phyloP scores from a whole-genome alignment of 1,139 yeast species.

The Scheffersomyces quercinus region DNA sequence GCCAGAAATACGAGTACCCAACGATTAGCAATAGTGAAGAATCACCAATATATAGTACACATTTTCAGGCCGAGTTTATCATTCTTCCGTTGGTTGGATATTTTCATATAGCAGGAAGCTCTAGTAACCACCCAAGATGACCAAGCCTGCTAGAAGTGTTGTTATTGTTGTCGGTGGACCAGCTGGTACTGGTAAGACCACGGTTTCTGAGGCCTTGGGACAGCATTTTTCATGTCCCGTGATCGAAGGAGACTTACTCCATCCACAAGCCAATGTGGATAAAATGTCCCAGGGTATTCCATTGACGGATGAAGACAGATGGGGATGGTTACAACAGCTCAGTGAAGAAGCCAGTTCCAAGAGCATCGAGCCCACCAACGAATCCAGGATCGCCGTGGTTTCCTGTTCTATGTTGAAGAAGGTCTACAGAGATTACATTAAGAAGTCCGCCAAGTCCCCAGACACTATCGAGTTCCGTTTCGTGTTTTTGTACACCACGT shows the following conservation, averaged over 20 bases:
- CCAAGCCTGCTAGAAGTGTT: background rate
- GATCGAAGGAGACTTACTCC: slow-evolving; percentile 84
- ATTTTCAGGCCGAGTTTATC: background rate
- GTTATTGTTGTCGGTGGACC: slow-evolving; percentile 75
- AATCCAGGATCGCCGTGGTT: slow-evolving; percentile 46
- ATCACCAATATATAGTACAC: background rate
- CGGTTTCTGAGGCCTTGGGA: slow-evolving; percentile 63
- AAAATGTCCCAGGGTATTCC: slow-evolving; percentile 86
- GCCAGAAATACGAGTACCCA: background rate
- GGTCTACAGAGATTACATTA: slow-evolving; percentile 64
- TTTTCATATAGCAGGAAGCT: background rate
- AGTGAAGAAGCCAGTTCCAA: slow-evolving; percentile 40
- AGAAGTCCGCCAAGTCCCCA: slow-evolving; percentile 19
- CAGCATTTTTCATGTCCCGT: slow-evolving; percentile 49
- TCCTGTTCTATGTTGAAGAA: slow-evolving; percentile 86
- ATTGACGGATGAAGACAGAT: slow-evolving; percentile 82
- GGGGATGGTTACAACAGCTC: slow-evolving; percentile 77
- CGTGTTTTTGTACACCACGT: slow-evolving; percentile 66
- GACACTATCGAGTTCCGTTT: slow-evolving; percentile 52
- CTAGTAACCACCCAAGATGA: background rate
- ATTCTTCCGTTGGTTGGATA: background rate
- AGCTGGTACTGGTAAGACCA: slow-evolving; percentile 91
- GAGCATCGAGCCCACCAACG: slow-evolving; percentile 30
- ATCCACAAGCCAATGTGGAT: slow-evolving; percentile 68
- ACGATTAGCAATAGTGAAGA: background rate